Evolutionary conservation across 768 basidiomycete genomes (phyloP), one percentile per base, ranked within the genome.

Genomic region (Boletus pseudopeckii): DNA sequence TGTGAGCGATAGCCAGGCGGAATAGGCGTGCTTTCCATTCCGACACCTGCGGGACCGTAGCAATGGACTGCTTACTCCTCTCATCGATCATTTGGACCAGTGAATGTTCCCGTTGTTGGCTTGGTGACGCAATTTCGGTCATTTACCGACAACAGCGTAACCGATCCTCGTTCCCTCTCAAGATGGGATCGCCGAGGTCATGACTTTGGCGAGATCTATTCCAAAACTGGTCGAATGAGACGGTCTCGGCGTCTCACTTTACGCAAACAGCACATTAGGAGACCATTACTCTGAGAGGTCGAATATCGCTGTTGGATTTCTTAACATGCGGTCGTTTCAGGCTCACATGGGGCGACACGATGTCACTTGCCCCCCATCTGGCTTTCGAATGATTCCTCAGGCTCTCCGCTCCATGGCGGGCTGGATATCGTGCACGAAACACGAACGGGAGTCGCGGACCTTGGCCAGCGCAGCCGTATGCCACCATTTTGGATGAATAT

Each of bases 21-120:
- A 58, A 46, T 49, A 50, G 61, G 64, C 66, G 61, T 68, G 66
- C 58, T 57, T 56, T 67, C 67, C 65, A 67, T 68, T 69, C 57
- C 53, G 48, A 46, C 42, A 45, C 59, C 54, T 66, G 64, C 60
- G 60, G 60, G 52, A 53, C 59, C 63, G 45, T 63, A 52, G 60
- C 55, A 56, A 36, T 65, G 52, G 63, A 52, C 39, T 45, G 39
- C 55, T 47, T 60, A 48, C 53, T 55, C 40, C 54, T 68, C 40
- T 48, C 45, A 42, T 55, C 53, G 63, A 64, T 64, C 57, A 44
- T 33, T 58, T 39, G 51, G 60, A 53, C 47, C 54, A 37, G 42
- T 47, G 34, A 50, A 20, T 36, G 39, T 56, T 47, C 43, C 52
- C 40, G 36, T 53, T 58, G 53, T 51, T 58, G 58, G 45, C 52